phyloP scores from a whole-genome alignment of 441 rosid genomes.

The Gossypium gossypioides region DNA sequence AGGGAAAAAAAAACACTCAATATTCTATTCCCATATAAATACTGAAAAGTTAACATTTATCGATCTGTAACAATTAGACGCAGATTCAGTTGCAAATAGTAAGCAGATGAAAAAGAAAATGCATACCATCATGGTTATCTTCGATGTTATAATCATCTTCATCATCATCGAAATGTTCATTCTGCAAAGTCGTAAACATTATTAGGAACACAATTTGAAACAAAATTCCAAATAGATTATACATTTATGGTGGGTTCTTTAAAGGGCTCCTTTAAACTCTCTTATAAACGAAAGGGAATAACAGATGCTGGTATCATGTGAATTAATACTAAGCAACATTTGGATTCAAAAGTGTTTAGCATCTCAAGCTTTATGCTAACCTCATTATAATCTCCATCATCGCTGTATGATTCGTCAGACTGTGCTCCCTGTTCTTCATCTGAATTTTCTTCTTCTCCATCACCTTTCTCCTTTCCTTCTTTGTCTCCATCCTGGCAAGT shows the following conservation, averaged over 20 bases:
- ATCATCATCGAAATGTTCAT: constrained; percentile 37
- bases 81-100: not conserved
- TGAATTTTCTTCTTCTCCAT: constrained; percentile 34
- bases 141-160: constrained; percentile 37
- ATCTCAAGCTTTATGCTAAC: constrained; percentile 8
- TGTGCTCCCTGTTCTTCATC: constrained; percentile 28
- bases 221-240: not conserved
- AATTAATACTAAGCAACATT: not conserved
- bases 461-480: constrained; percentile 29
- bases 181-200: constrained; percentile 19
- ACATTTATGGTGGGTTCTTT: not conserved
- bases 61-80: not conserved
- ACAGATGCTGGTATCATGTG: not conserved
- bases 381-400: constrained; percentile 43
- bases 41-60: not conserved
- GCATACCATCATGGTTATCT: constrained; percentile 30
- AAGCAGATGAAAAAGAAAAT: not conserved
- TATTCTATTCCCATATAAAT: not conserved
- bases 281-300: not conserved
- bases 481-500: constrained; percentile 23
- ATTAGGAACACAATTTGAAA: not conserved
- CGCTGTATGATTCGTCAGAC: constrained; percentile 39
- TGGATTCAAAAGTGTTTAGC: not conserved
- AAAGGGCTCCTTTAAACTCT: not conserved
- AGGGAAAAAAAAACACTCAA: not conserved